A percentile compares a stretch with the other conserved stretches of the same genome.
phyloP scores from a whole-genome alignment of 495 filamentous ascomycete genomes.

The Astrothelium macrocarpum region DNA sequence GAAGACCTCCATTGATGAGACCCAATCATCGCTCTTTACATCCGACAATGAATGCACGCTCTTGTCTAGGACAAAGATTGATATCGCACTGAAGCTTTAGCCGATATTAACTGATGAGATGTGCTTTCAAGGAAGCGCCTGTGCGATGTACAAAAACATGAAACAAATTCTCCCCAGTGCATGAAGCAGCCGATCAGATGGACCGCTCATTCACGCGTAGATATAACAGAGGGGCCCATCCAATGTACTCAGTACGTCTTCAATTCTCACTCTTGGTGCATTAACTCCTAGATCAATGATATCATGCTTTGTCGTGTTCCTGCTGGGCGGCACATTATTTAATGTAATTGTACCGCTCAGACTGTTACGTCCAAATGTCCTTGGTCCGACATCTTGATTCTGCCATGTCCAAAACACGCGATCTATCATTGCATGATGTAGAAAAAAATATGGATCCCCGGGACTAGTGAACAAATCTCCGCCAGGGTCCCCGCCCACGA shows the following conservation, averaged over 20 bases:
- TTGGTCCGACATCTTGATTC: slow-evolving; percentile 40
- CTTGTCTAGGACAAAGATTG: background rate
- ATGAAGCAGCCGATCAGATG: background rate
- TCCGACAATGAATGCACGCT: background rate
- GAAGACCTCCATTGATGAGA: too few species aligned
- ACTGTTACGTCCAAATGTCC: slow-evolving; percentile 29
- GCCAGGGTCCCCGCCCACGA: slow-evolving; percentile 51
- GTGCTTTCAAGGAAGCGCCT: too few species aligned
- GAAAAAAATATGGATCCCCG: slow-evolving; percentile 58
- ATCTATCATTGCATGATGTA: slow-evolving; percentile 64
- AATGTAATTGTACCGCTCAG: slow-evolving; percentile 49
- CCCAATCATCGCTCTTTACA: too few species aligned
- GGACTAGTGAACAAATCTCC: slow-evolving; percentile 51
- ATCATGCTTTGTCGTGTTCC: slow-evolving; percentile 42
- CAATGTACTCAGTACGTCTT: slow-evolving; percentile 42
- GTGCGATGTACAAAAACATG: background rate
- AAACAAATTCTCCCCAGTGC: background rate
- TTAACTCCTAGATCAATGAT: slow-evolving; percentile 37
- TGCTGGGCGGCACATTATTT: slow-evolving; percentile 41
- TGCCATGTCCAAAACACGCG: slow-evolving; percentile 66
- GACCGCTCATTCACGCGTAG: slow-evolving; percentile 29
- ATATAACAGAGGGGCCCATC: slow-evolving; percentile 49
- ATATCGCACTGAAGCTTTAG: too few species aligned
- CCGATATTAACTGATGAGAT: too few species aligned
- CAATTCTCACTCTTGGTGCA: slow-evolving; percentile 32